Percentiles rank a stretch among this genome's conserved stretches.
Evolutionary conservation across 305 asterid species (phyloP).

Genomic region (Solanum hybrid): DNA sequence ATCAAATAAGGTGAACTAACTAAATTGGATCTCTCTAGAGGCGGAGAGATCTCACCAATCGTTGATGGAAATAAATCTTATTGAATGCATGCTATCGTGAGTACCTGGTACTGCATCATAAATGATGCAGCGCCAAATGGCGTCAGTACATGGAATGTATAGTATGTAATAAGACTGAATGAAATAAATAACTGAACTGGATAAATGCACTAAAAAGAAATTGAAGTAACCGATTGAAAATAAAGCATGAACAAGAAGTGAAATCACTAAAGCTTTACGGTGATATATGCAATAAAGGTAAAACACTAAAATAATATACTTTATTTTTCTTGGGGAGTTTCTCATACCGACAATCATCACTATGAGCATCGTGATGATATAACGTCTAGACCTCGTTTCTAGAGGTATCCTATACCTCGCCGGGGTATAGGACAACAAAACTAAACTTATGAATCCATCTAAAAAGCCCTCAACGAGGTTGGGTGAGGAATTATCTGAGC

Average conservation of each 20-base stretch:
- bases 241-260: not conserved
- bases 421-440: not conserved
- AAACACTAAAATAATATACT: not conserved
- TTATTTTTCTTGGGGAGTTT: not conserved
- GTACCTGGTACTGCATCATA: not conserved
- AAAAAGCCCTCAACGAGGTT: not conserved
- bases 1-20: not conserved
- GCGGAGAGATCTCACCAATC: not conserved
- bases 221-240: not conserved
- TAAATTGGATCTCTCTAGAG: not conserved
- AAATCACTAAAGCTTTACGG: not conserved
- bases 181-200: not conserved
- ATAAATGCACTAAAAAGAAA: not conserved
- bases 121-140: not conserved
- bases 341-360: not conserved
- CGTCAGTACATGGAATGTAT: not conserved
- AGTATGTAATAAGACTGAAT: not conserved
- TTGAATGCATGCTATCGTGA: not conserved
- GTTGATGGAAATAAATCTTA: not conserved
- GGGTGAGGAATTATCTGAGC: fast-evolving
- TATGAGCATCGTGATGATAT: not conserved
- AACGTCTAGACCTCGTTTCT: not conserved
- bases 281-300: not conserved
- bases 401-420: not conserved
- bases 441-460: not conserved